Evolutionary conservation across 257 asterid species (phyloP).

Genomic region (Lantana camara): DNA sequence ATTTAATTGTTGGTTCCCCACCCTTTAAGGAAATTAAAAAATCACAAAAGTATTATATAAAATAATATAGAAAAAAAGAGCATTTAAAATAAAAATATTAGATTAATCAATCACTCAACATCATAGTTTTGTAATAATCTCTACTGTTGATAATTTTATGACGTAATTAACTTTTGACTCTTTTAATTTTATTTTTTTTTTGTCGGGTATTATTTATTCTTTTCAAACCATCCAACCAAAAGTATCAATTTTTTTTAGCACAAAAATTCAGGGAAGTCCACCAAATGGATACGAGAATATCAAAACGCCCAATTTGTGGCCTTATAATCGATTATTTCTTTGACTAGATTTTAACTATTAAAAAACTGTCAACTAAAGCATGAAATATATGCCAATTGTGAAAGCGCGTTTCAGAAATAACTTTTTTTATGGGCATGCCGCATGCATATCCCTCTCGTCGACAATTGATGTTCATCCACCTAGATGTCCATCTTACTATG

Average conservation of each 20-base stretch:
- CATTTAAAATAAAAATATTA: no score
- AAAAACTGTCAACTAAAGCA: neutral
- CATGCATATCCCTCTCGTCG: no score
- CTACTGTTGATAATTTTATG: no score
- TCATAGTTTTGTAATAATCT: no score
- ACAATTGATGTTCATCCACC: conserved; percentile 17
- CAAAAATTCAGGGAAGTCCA: neutral
- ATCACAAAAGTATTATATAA: no score
- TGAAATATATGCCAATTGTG: conserved; percentile 1
- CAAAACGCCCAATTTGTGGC: conserved; percentile 4
- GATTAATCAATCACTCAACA: no score
- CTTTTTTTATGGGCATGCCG: conserved; percentile 16
- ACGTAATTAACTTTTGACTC: no score
- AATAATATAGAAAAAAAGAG: no score
- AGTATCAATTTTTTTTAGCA: neutral
- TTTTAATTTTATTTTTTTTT: no score
- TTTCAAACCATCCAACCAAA: neutral
- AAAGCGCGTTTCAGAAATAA: conserved; percentile 36
- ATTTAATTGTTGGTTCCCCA: no score
- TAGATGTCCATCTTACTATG: neutral
- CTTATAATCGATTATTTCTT: conserved; percentile 1
- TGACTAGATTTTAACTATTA: neutral
- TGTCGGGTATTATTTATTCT: no score
- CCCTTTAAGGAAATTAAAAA: no score
- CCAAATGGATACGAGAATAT: neutral